Base-by-base conservation (phyloP, 2,329 filamentous ascomycete genomes). In the Pestalotiopsis sp. region DNA sequence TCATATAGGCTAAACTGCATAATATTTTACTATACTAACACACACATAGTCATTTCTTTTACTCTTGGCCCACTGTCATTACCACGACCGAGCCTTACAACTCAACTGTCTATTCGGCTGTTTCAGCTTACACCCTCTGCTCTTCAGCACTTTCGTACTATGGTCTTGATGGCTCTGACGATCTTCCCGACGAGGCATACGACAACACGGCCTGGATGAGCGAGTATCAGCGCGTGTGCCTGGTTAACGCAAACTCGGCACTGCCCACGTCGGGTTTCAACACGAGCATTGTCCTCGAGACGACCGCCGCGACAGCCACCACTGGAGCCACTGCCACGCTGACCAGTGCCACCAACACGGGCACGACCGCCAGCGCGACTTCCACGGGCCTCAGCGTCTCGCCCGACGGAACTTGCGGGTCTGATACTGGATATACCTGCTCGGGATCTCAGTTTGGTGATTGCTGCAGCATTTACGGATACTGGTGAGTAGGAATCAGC, bases 381-480 rank as follows among this genome's bases (percentile, higher is more conserved):
- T 20, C 58, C 2, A 61, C 58, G 4, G 2, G 58, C 13, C 27
- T 61, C 17, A 61, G 58, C 58, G 38, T 63, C 17, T 63, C 61
- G 61, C 61, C 38, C 3, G 61, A 63, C 9, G 61, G 61, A 13
- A 63, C 36, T 11, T 63, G 61, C 20, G 61, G 36, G 4, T 41
- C 6, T 36, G 39, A 41, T 13, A 45, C 36, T n/a, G 7, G 61
- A 31, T 63, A 63, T 20, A 63, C 38, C 17, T 63, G 61, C 7
- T 41, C 36, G 2, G 61, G 38, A 1, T 63, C 61, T 13, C 12
- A n/a, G 9, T 63, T 63, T n/a, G 61, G 61, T n/a, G 38, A 63
- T n/a, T 63, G 61, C 39, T 63, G 61, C 36, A 41, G 36, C n/a
- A 41, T 49, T 5, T 63, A 63, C 25, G 61, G 61, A 38, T 61